Evolutionary conservation across 345 rosid species (phyloP), one percentile per base, ranked within the genome.

Genomic region (Streptanthus diversifolius): DNA sequence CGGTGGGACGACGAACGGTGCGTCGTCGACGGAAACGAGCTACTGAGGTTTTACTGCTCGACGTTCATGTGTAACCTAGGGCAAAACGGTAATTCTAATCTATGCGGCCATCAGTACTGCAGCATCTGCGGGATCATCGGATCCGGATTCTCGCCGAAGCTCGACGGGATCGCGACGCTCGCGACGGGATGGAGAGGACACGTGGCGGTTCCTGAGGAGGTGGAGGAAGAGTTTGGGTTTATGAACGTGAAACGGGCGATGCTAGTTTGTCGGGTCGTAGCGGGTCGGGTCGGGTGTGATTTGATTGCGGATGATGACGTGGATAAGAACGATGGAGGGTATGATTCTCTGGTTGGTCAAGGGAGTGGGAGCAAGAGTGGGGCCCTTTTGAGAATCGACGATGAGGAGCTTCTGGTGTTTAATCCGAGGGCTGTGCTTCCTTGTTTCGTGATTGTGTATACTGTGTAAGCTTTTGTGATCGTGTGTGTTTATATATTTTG

Each of bases 361-460:
- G 86, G 84, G 22, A 82, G 80, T 17, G 76, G 76, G 56, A 72
- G 5, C 43, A 72, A 33, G 27, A 63, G 85, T 60, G 85, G 82
- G 80, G 66, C 77, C 68, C 63, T 77, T 19, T 22, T 76, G 7
- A 86, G 86, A 63, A 11, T 85, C 74, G 96, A 91, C 53, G 96
- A 89, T 15, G 93, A 91, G 63, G 99, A 91, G 83, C 80, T 95
- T 17, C 7, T 87, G 37, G 93, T 95, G 71, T 91, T 90, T 73
- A 91, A 92, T 85, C 99, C 99, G 19, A 87, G 95, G 92, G 97
- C 98, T 53, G 93, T 91, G 82, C 98, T 95, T 78, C 96, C 99
- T 70, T 95, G 98, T 84, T 95, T 91, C 62, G 90, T 88, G 37
- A 90, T 95, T 15, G 97, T 95, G 68, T 95, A 90, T 73, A 79